phyloP scores from a whole-genome alignment of 768 basidiomycete species.

The Coprinellus aureogranulatus region DNA sequence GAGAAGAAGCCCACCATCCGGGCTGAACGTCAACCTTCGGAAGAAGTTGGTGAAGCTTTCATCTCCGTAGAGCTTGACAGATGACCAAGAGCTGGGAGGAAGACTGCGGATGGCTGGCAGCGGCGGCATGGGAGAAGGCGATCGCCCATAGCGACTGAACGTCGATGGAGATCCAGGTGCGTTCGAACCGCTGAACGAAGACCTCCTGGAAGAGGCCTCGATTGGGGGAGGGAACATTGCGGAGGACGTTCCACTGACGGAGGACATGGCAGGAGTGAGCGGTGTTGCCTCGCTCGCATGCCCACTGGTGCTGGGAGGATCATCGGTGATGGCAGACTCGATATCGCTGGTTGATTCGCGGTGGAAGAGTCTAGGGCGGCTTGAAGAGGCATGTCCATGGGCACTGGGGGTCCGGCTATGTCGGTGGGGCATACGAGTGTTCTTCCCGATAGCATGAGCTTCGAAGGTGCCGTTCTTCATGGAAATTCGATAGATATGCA shows the following conservation, averaged over 20 bases:
- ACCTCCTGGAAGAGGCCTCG: constrained; percentile 58
- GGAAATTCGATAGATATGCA: constrained; percentile 88
- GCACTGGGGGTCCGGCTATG: constrained; percentile 71
- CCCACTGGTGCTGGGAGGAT: constrained; percentile 42
- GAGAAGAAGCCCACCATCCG: constrained; percentile 88
- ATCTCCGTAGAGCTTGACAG: constrained; percentile 88
- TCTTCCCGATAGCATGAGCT: constrained; percentile 88
- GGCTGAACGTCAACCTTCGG: constrained; percentile 88
- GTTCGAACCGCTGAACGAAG: constrained; percentile 78
- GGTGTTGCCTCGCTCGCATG: constrained; percentile 36
- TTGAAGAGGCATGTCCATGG: constrained; percentile 33
- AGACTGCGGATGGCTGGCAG: constrained; percentile 88
- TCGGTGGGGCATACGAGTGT: constrained; percentile 70
- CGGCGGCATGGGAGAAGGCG: constrained; percentile 87
- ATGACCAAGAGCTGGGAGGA: constrained; percentile 55
- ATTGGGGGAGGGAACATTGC: constrained; percentile 68
- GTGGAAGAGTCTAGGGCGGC: constrained; percentile 59
- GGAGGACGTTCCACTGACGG: constrained; percentile 62
- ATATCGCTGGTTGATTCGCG: constrained; percentile 66
- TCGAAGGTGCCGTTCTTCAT: constrained; percentile 81
- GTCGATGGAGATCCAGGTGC: constrained; percentile 73
- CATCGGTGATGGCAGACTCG: constrained; percentile 49
- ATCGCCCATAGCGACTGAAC: constrained; percentile 68
- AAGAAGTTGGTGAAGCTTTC: constrained; percentile 96
- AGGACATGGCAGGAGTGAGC: constrained; percentile 66